These are phyloP conservation scores for Colletotrichum acutatum DNA, from an alignment of 2,329 filamentous ascomycete species.

Conservation along the genomic window DNA sequence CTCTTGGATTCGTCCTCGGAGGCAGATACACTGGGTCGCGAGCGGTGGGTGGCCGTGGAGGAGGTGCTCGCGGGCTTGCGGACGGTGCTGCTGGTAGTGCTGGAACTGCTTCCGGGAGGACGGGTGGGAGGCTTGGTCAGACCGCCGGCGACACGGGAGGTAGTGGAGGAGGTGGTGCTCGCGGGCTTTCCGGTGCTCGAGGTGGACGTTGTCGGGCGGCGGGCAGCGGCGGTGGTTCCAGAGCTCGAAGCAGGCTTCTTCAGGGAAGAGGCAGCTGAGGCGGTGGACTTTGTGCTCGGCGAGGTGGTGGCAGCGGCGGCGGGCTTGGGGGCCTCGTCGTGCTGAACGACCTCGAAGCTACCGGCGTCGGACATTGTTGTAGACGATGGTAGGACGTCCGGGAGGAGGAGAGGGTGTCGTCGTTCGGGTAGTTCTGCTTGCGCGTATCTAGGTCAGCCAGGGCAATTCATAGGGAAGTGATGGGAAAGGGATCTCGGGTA, in stretches of 20 bases:
- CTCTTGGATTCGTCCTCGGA: conserved; percentile 63
- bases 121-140: conserved; percentile 62
- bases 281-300: conserved; percentile 46
- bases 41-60: conserved; percentile 55
- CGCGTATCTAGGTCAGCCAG: conserved; percentile 17
- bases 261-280: conserved; percentile 41
- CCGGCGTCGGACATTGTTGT: conserved; percentile 59
- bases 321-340: conserved; percentile 50
- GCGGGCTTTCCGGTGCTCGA: conserved; percentile 44
- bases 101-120: conserved; percentile 50
- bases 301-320: conserved; percentile 44
- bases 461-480: background rate
- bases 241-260: conserved; percentile 47
- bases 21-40: conserved; percentile 59
- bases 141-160: conserved; percentile 50
- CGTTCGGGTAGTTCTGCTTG: conserved; percentile 15
- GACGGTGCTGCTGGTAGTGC: conserved; percentile 44
- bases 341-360: conserved; percentile 56
- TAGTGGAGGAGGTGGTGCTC: conserved; percentile 44
- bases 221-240: conserved; percentile 43
- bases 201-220: conserved; percentile 48
- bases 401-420: conserved; percentile 9
- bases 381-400: conserved; percentile 14
- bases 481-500: conserved; percentile 3
- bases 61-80: conserved; percentile 46